Base-by-base conservation (phyloP, 768 basidiomycete species). In the Gloeopeniophorella convolvens region DNA sequence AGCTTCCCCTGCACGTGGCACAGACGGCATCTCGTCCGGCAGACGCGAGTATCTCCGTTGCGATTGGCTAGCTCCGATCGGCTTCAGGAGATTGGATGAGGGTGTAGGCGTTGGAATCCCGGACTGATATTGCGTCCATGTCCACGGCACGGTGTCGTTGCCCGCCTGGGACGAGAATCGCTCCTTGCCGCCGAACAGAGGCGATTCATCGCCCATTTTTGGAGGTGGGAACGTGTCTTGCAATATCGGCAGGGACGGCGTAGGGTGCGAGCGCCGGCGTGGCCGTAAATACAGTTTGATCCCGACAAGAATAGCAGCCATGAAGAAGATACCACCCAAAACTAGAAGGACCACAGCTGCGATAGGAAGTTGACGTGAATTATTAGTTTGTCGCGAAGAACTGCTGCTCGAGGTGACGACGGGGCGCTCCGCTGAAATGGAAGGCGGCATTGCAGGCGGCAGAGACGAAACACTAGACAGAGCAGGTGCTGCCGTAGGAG, bases 131-230 rank as follows among this genome's bases (percentile, higher is more conserved):
- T 66, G 64, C 33, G 65, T 65, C 68, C 67, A 68, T 42, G 72
- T 72, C 76, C 79, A 83, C 15, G 72, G 62, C 5, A 74, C 70
- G 6, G 67, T 71, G 39, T 73, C 70, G 46, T 62, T 64, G 11
- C 65, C 67, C n/a, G 68, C 69, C 20, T 62, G 52, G 13, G 57
- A 67, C 1, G 79, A 75, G 3, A 77, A 75, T 30, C 76, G 65
- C 35, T 88, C 85, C 59, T 80, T 80, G 2, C 87, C 85, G n/a
- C 86, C 85, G 58, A 89, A 89, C 30, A 88, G 67, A 21, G 83
- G 84, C 2, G 85, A 87, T 21, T 81, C 81, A 47, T 81, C 77
- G 7, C 69, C 71, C 40, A 64, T 65, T 33, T 79, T 70, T 34
- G 73, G 71, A 21, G 77, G 74, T 11, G 72, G 63, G 52, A 71